Evolutionary conservation across 345 rosid species (phyloP).

Genomic region (Gossypium sturtianum): DNA sequence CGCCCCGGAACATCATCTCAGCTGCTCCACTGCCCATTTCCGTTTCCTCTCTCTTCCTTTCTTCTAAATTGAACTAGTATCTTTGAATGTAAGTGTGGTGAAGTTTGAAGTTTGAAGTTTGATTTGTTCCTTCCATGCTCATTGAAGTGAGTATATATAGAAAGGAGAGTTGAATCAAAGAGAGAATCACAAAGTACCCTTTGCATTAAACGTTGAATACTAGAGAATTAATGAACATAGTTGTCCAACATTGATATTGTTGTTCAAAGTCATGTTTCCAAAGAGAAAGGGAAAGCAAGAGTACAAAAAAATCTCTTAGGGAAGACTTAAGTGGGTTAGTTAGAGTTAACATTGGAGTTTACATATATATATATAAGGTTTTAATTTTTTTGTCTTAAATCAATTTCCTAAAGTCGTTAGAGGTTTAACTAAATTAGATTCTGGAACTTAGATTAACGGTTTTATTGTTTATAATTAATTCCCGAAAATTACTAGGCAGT

Average conservation of each 20-base stretch:
- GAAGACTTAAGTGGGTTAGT: background rate
- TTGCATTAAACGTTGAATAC: no score
- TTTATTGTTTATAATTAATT: no score
- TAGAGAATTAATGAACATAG: no score
- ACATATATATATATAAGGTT: background rate
- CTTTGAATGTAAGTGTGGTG: background rate
- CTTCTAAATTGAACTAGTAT: background rate
- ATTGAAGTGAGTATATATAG: no score
- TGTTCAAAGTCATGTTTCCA: background rate
- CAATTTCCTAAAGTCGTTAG: background rate
- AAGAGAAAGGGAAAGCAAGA: background rate
- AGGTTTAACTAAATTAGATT: background rate
- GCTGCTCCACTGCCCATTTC: slow-evolving; percentile 15
- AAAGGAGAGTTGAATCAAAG: no score
- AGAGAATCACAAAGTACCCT: no score
- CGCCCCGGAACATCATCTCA: slow-evolving; percentile 10
- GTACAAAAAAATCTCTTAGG: no score
- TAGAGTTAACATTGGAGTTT: background rate
- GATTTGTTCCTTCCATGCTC: no score
- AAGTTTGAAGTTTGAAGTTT: background rate
- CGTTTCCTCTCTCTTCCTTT: background rate
- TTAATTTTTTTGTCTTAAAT: background rate
- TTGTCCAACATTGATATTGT: no score
- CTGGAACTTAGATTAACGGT: background rate
- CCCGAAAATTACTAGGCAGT: background rate